A percentile compares a stretch with the other conserved stretches of the same genome.
phyloP scores from a whole-genome alignment of 352 stramenopile genomes.

The Phytophthora sojae region DNA sequence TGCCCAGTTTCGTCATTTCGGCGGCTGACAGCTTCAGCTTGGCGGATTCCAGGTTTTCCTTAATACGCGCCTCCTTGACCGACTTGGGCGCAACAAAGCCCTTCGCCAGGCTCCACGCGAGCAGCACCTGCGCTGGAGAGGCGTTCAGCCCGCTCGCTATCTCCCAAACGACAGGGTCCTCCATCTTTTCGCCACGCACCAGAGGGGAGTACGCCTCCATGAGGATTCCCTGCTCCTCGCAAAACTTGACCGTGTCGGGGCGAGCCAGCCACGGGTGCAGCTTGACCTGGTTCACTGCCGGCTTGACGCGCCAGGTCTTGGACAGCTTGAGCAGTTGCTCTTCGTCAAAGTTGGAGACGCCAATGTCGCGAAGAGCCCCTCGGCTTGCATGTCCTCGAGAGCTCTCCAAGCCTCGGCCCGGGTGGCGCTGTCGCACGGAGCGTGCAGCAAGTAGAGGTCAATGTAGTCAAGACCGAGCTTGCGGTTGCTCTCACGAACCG shows the following conservation, averaged over 20 bases:
- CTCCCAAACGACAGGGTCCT: constrained; percentile 39
- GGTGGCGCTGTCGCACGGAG: constrained; percentile 52
- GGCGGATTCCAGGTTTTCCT: constrained; percentile 57
- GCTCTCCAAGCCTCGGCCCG: constrained; percentile 64
- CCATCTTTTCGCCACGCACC: constrained; percentile 49
- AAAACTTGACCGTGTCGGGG: constrained; percentile 69
- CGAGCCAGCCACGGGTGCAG: constrained; percentile 75
- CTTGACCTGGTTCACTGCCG: constrained; percentile 84
- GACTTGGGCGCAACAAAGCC: constrained; percentile 74
- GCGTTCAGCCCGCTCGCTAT: constrained; percentile 50
- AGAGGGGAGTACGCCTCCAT: constrained; percentile 69
- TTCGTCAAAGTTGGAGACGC: constrained; percentile 91
- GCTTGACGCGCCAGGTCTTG: constrained; percentile 57
- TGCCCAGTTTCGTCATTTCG: constrained; percentile 53
- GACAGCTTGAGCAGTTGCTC: constrained; percentile 72
- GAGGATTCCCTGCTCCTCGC: constrained; percentile 50
- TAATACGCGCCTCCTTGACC: constrained; percentile 55
- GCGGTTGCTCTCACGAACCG: constrained; percentile 54
- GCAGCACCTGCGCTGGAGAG: constrained; percentile 58
- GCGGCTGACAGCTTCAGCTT: constrained; percentile 43
- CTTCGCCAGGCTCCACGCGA: constrained; percentile 60
- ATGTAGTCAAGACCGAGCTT: constrained; percentile 83
- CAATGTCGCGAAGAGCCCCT: constrained; percentile 83
- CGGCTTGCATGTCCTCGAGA: constrained; percentile 55
- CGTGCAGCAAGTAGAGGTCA: constrained; percentile 84